These are phyloP conservation scores for Trichoderma citrinoviride DNA, from an alignment of 2,329 filamentous ascomycete species.

Conservation along the genomic window DNA sequence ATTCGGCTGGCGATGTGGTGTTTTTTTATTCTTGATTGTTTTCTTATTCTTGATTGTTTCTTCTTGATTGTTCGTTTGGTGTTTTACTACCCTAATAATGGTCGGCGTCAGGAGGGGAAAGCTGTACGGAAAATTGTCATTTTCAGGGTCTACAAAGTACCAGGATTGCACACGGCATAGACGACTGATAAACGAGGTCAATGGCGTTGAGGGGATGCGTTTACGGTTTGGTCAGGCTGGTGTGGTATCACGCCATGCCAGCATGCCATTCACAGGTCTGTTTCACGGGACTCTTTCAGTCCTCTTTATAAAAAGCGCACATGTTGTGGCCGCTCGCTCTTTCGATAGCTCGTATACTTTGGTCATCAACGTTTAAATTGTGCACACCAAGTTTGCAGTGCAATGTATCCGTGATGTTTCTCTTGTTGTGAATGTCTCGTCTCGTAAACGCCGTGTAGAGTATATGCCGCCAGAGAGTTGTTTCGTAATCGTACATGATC, in stretches of 20 bases:
- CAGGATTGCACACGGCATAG: not conserved
- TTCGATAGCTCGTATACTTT: not conserved
- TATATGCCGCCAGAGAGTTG: slow-evolving; percentile 33
- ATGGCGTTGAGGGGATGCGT: slow-evolving; percentile 10
- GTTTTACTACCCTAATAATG: not conserved
- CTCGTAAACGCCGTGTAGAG: slow-evolving; percentile 37
- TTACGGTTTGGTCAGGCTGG: slow-evolving; percentile 2
- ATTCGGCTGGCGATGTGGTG: no score
- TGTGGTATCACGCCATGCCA: not conserved
- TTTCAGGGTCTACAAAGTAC: not conserved
- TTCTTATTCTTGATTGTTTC: not conserved
- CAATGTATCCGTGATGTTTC: no score
- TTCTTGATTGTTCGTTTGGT: not conserved
- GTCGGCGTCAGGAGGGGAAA: slow-evolving; percentile 17
- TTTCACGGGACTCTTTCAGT: not conserved
- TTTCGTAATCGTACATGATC: slow-evolving; percentile 36
- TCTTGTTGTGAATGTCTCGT: not conserved
- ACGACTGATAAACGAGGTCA: not conserved
- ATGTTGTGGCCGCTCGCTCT: no score
- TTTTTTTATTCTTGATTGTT: not conserved
- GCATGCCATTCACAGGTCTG: not conserved
- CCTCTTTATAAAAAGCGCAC: not conserved
- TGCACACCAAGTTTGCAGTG: no score
- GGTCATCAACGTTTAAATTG: not conserved
- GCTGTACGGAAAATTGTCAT: not conserved